Percentiles rank a stretch among this genome's conserved stretches.
These are phyloP conservation scores for Lentinus tigrinus DNA, from an alignment of 768 basidiomycete genomes.

Conservation along the genomic window DNA sequence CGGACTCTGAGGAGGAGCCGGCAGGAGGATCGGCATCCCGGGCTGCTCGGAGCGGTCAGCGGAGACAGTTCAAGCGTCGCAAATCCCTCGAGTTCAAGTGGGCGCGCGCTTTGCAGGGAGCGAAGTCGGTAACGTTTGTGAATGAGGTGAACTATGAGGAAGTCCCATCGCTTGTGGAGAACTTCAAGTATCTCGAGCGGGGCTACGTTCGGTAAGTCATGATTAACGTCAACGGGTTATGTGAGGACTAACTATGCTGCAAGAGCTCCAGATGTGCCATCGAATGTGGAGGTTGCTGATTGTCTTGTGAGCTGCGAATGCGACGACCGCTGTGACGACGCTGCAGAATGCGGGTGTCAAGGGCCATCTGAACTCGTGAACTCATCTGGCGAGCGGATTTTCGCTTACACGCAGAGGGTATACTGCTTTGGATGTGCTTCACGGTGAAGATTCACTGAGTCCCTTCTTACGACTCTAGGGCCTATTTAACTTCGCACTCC, in stretches of 20 bases:
- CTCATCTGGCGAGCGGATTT: constrained; percentile 25
- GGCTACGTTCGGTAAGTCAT: constrained; percentile 47
- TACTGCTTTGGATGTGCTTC: background rate
- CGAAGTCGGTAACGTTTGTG: constrained; percentile 34
- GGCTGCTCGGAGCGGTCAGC: background rate
- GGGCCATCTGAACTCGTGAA: constrained; percentile 39
- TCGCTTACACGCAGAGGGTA: constrained; percentile 42
- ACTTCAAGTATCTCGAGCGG: constrained; percentile 54
- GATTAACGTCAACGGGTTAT: no score
- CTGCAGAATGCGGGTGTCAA: constrained; percentile 49
- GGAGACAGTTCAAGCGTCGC: background rate
- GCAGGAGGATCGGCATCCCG: background rate
- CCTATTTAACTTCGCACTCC: constrained; percentile 44
- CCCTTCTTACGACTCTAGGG: constrained; percentile 37
- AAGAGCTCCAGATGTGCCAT: constrained; percentile 10
- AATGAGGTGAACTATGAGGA: constrained; percentile 35
- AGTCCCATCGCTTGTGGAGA: constrained; percentile 39
- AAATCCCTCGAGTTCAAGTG: constrained; percentile 21
- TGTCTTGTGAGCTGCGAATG: constrained; percentile 48
- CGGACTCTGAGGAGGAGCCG: background rate
- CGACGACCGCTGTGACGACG: constrained; percentile 29
- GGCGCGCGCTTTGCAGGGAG: constrained; percentile 29
- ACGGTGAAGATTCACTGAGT: constrained; percentile 17
- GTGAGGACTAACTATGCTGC: no score
- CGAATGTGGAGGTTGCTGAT: constrained; percentile 21